Conservation (phyloP, 805 yeast genomes). For the Nakazawaea peltata region DNA sequence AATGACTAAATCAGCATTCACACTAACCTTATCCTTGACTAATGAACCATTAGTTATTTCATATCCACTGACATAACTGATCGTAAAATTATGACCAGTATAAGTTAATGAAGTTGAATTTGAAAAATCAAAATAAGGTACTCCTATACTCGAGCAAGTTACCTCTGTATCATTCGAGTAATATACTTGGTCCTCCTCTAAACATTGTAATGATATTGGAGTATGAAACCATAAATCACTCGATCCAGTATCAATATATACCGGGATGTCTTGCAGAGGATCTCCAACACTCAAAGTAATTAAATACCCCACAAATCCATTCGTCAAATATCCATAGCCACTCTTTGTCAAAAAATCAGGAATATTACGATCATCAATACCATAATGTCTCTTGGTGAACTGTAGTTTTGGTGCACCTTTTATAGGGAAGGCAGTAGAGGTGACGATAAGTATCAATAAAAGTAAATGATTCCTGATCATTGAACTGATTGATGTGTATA, state of each 20-base stretch:
- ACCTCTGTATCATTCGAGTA: conserved; percentile 12
- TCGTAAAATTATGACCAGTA: not conserved
- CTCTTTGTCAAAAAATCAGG: too few species aligned
- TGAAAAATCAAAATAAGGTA: conserved; percentile 2
- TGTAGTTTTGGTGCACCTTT: too few species aligned
- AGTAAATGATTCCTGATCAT: too few species aligned
- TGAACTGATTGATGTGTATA: too few species aligned
- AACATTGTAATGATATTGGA: conserved; percentile 9
- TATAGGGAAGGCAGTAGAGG: too few species aligned
- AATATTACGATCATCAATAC: too few species aligned
- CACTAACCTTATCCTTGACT: conserved; percentile 14
- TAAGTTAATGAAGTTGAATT: conserved; percentile 1
- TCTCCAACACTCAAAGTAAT: conserved; percentile 18
- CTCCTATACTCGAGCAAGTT: conserved; percentile 5
- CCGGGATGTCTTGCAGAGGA: conserved; percentile 15
- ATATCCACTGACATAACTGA: conserved; percentile 5
- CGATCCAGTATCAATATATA: conserved; percentile 23
- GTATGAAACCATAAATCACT: conserved; percentile 22
- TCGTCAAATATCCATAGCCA: conserved; percentile 1
- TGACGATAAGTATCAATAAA: too few species aligned
- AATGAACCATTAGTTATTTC: conserved; percentile 12
- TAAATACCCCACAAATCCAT: conserved; percentile 3
- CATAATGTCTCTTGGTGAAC: too few species aligned
- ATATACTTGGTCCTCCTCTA: conserved; percentile 3
- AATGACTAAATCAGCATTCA: conserved; percentile 11